Base-by-base conservation (phyloP, 192 early-diverging fungal species). In the Entomortierella beljakovae region DNA sequence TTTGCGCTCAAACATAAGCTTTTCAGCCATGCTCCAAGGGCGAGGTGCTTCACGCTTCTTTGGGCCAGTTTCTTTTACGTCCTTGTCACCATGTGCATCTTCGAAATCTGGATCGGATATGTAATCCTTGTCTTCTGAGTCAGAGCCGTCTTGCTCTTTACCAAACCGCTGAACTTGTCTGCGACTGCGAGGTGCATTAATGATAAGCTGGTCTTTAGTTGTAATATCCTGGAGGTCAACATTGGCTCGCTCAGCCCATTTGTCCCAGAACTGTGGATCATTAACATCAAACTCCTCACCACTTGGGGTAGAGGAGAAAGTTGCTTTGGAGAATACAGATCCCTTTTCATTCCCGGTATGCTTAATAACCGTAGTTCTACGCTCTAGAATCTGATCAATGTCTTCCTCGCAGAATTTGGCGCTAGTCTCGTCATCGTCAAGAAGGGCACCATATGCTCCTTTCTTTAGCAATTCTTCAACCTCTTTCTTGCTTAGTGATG, bases 251-350 rank as follows among this genome's bases (percentile, higher is more conserved):
- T 90, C 81, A 2, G 94, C 94, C 81, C 93, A 90, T 71, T 96
- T 96, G 64, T 95, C 93, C 94, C 94, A 96, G 74, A 96, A 96
- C 57, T 94, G 85, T 28, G 94, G 93, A 71, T 96, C 94, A 63
- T 96, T 89, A 11, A 96, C 81, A 55, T 94, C 92, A 1, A 96
- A 87, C 56, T 89, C 86, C 57, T 68, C 68, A 15, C 68, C 79
- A 37, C 61, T 59, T 23, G 57, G 68, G 20, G 69, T 80, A 1
- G 80, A 79, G 4, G 80, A 72, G 64, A 96, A 96, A 1, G 92
- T 92, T 0, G 94, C 94, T 72, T 96, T 96, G 32, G 93, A 95
- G 82, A 96, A 96, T 16, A 95, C 92, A 0, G 93, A 95, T 0
- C 92, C 90, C 35, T 84, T 82, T 42, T 84, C 85, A 43, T 87